Base-by-base conservation (phyloP, 73 alveolate genomes). In the Tetrahymena elliotti region DNA sequence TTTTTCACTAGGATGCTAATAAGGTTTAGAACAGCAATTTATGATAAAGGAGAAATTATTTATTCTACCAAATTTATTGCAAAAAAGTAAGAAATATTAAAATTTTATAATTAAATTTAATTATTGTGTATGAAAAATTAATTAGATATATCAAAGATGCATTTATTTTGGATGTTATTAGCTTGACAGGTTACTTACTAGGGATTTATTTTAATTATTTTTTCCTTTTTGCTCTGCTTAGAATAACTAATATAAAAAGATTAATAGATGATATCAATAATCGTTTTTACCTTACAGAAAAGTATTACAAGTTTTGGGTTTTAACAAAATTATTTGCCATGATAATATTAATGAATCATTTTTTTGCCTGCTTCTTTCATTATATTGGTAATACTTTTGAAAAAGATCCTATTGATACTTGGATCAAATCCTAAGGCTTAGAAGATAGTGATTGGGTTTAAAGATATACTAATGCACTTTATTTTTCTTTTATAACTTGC, bases 401-500 rank as follows among this genome's bases (percentile, higher is more conserved):
- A 68, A 31, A 24, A 16, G 88, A 68, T 8, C 88, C 88, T 18
- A 22, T 36, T 24, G 88, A 68, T 68, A 27, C 88, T 3, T 68
- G 88, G 88, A 68, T 68, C n/a, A 68, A 68, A 31, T 11, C 88
- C n/a, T 31, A 68, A 68, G 22, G 36, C 22, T 31, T 68, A 5
- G 34, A 68, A 0, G 3, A 11, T n/a, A 6, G 38, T 6, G 88
- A 24, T 1, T 94, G 96, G 96, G 40, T 16, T 34, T 18, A 41
- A 18, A 88, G 83, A 92, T 94, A 94, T 52, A 88, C 92, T 0
- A 35, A 38, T 12, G 68, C 96, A 18, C 47, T 94, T 6, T 94
- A 94, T 52, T 94, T 83, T 88, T 84, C 95, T 0, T 84, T 93
- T 6, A 94, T 94, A 1, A 94, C 96, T 8, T 84, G 95, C 41